Conservation (phyloP, 495 filamentous ascomycete species). For the Glutinoglossum americanum region DNA sequence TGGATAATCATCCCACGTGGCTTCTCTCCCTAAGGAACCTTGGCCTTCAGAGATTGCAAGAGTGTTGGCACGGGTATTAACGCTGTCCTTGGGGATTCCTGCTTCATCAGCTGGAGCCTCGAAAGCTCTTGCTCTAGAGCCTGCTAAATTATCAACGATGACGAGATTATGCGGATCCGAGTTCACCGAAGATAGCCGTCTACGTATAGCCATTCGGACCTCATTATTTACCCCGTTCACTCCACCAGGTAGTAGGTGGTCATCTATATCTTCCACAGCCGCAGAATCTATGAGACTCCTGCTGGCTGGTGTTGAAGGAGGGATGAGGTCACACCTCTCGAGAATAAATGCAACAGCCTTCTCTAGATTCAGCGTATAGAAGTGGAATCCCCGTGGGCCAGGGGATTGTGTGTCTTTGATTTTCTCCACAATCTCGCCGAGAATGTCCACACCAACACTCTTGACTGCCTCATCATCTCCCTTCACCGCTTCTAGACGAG, state of each 20-base stretch:
- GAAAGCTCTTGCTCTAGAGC: slow-evolving; percentile 24
- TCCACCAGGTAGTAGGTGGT: slow-evolving; percentile 11
- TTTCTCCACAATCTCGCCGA: slow-evolving; percentile 45
- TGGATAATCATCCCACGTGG: slow-evolving; percentile 97
- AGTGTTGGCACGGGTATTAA: slow-evolving; percentile 53
- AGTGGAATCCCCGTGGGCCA: slow-evolving; percentile 66
- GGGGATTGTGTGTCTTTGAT: slow-evolving; percentile 40
- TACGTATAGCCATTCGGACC: slow-evolving; percentile 4
- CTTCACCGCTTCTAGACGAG: slow-evolving; percentile 55
- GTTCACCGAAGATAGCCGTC: slow-evolving; percentile 24
- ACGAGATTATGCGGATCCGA: slow-evolving; percentile 63
- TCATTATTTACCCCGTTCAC: neutral
- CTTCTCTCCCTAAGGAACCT: slow-evolving; percentile 77
- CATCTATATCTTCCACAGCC: slow-evolving; percentile 22
- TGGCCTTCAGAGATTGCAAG: slow-evolving; percentile 84
- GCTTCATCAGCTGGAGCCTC: slow-evolving; percentile 48
- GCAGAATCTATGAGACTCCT: slow-evolving; percentile 22
- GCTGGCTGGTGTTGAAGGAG: slow-evolving; percentile 22
- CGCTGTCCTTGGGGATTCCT: slow-evolving; percentile 32
- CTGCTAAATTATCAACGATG: slow-evolving; percentile 35
- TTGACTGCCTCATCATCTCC: slow-evolving; percentile 88
- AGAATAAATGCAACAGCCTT: slow-evolving; percentile 89
- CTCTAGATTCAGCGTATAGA: slow-evolving; percentile 92
- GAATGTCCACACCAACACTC: slow-evolving; percentile 43
- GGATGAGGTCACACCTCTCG: slow-evolving; percentile 68